Evolutionary conservation across 306 rosid species (phyloP), one percentile per base, ranked within the genome.

Genomic region (Inga laurina): DNA sequence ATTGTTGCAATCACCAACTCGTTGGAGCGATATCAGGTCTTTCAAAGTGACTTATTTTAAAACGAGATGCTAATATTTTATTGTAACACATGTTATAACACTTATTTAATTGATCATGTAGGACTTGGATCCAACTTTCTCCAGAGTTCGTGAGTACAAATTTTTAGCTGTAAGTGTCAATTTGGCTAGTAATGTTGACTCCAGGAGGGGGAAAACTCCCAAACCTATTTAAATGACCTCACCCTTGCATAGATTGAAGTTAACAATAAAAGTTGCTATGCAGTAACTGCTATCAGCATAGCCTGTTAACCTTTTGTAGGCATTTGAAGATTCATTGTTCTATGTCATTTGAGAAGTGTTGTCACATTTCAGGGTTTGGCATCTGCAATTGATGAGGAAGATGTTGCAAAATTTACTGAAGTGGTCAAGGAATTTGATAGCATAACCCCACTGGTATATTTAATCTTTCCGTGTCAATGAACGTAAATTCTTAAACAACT

Each of bases 11-110:
- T 91, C 66, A 82, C 90, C 84, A 94, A 97, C 21, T 78, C 95
- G 16, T 94, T 97, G 84, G 99, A 97, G 90, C 90, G 85, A 73
- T 97, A 94, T 74, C 95, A 92, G 98, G 99, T 89, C 76, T 61
- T 18, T 43, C 4, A 6, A 69, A 3, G 30, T 27, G 34, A 22
- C 32, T 35, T 14, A 51, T 69, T 64, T 73, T 74, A 75, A 54
- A 5, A 65, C 57, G 45, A 49, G 75, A 0, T 67, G 76, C 49
- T 44, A 51, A 74, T 22, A 82, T 37, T 39, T 39, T 78, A 69
- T 39, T 75, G 51, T 37, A 22, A 41, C 14, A 32, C 22, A 68
- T 54, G 57, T 52, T 69, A 18, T 78, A 46, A 65, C 83, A 69
- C 59, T 56, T 52, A 61, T 68, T 49, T 56, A 35, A 30, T 87